Evolutionary conservation across 2,329 filamentous ascomycete genomes (phyloP).

Genomic region (Trichoderma afroharzianum): DNA sequence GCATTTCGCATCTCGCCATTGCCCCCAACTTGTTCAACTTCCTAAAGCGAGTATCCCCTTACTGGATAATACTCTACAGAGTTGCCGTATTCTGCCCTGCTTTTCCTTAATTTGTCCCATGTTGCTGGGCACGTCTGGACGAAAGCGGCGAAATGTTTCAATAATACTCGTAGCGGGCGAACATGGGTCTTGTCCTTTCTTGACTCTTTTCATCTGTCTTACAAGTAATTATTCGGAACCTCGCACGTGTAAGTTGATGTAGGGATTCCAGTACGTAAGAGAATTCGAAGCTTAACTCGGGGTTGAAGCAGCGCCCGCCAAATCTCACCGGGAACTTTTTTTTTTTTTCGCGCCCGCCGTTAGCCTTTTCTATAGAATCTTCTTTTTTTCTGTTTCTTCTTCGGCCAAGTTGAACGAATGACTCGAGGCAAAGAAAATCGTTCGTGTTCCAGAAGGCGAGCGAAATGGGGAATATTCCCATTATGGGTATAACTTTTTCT

Average conservation of each 20-base stretch:
- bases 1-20: not conserved
- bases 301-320: not conserved
- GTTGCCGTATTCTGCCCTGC: not conserved
- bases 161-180: too few relatives aligned
- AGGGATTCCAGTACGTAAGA: conserved; percentile 1
- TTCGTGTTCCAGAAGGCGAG: not conserved
- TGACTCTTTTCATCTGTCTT: not conserved
- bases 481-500: not conserved
- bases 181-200: not conserved
- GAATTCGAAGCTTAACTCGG: not conserved
- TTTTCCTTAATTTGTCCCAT: not conserved
- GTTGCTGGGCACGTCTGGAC: not conserved
- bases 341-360: not conserved
- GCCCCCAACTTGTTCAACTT: not conserved
- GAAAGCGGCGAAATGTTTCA: not conserved
- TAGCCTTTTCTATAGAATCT: not conserved
- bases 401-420: not conserved
- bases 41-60: not conserved
- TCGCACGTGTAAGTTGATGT: not conserved
- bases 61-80: not conserved
- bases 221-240: not conserved
- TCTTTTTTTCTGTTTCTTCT: not conserved
- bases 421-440: not conserved
- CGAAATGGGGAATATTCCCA: not conserved
- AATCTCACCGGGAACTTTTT: not conserved